Conservation (phyloP, 306 rosid genomes). For the Canavalia gladiata region DNA sequence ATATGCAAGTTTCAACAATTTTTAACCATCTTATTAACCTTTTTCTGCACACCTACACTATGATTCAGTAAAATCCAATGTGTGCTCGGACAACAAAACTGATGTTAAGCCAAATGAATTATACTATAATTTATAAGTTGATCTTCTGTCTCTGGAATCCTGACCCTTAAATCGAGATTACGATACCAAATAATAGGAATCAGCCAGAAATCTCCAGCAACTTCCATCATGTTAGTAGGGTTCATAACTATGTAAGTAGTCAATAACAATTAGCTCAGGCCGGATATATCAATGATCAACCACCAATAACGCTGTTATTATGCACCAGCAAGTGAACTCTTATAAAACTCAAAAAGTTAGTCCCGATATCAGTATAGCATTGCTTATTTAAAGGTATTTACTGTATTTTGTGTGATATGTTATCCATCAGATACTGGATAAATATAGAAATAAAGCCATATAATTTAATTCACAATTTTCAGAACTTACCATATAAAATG, state of each 20-base stretch:
- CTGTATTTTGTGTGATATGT: background rate
- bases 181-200: background rate
- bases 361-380: background rate
- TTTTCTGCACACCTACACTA: background rate
- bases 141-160: background rate
- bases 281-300: background rate
- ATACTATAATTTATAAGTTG: background rate
- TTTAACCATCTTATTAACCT: background rate
- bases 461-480: constrained; percentile 13
- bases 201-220: background rate
- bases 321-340: background rate
- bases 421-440: constrained; percentile 26
- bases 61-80: background rate
- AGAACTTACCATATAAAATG: constrained; percentile 16
- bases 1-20: too few species aligned
- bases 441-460: background rate
- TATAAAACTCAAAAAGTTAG: background rate
- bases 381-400: background rate
- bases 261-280: background rate
- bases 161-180: background rate
- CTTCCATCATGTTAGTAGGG: background rate
- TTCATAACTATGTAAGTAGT: constrained; percentile 9
- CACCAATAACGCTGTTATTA: background rate
- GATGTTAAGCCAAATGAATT: background rate
- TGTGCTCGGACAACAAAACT: background rate